Evolutionary conservation across 2,329 filamentous ascomycete genomes (phyloP).

Genomic region (Dactylellina leptospora): DNA sequence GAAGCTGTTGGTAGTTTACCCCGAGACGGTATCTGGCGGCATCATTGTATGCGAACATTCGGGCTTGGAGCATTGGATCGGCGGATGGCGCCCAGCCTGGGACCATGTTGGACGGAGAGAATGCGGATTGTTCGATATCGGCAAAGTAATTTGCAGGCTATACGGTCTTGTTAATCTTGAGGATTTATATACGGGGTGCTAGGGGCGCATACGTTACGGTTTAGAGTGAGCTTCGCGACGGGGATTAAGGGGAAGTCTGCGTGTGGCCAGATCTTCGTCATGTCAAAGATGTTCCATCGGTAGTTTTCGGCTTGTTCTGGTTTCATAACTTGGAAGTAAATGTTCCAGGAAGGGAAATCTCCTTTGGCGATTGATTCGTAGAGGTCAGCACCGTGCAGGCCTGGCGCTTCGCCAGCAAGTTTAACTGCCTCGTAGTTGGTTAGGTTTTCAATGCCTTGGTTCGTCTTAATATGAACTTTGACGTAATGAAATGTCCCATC

Average conservation of each 20-base stretch:
- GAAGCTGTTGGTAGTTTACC: slow-evolving; percentile 72
- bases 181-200: too few relatives aligned
- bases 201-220: slow-evolving; percentile 65
- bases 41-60: slow-evolving; percentile 71
- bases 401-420: slow-evolving; percentile 66
- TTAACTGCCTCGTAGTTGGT: slow-evolving; percentile 64
- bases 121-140: slow-evolving; percentile 74
- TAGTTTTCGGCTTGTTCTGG: slow-evolving; percentile 71
- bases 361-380: slow-evolving; percentile 71
- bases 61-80: slow-evolving; percentile 70
- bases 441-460: slow-evolving; percentile 71
- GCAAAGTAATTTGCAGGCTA: slow-evolving; percentile 65
- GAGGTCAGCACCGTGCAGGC: slow-evolving; percentile 71
- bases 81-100: slow-evolving; percentile 71
- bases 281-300: slow-evolving; percentile 72
- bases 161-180: not conserved
- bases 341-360: slow-evolving; percentile 71
- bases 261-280: slow-evolving; percentile 76
- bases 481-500: slow-evolving; percentile 74
- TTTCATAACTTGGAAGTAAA: slow-evolving; percentile 71
- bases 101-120: slow-evolving; percentile 72
- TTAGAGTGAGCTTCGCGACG: slow-evolving; percentile 71
- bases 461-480: slow-evolving; percentile 71
- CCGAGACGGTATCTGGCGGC: slow-evolving; percentile 72
- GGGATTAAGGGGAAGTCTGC: slow-evolving; percentile 69